Conservation (phyloP, 2,329 filamentous ascomycete species). For the Onygenales sp. region DNA sequence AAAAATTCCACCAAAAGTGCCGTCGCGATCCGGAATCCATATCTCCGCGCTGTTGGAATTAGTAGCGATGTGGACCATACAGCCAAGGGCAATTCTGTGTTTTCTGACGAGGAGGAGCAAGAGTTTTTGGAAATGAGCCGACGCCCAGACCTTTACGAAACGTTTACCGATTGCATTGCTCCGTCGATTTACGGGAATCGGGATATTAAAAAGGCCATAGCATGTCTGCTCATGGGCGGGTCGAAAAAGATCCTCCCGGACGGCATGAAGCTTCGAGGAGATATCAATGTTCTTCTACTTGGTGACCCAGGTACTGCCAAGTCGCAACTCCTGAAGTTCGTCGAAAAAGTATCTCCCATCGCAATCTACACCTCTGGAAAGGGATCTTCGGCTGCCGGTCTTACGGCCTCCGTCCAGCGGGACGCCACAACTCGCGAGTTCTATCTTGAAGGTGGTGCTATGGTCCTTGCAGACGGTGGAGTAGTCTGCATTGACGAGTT, state of each 20-base stretch:
- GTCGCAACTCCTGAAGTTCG: slow-evolving; percentile 93
- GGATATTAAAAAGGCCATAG: slow-evolving; percentile 95
- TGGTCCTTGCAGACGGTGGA: slow-evolving; percentile 94
- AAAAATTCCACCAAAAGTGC: slow-evolving; percentile 69
- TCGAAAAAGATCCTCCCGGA: slow-evolving; percentile 97
- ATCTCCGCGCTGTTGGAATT: slow-evolving; percentile 85
- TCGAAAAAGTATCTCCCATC: slow-evolving; percentile 90
- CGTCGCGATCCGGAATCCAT: slow-evolving; percentile 91
- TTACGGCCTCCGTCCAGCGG: slow-evolving; percentile 92
- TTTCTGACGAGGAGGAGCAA: slow-evolving; percentile 93
- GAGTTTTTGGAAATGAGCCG: slow-evolving; percentile 89
- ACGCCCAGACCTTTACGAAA: slow-evolving; percentile 80
- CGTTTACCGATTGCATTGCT: slow-evolving; percentile 86
- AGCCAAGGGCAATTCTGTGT: slow-evolving; percentile 71
- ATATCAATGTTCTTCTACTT: slow-evolving; percentile 93
- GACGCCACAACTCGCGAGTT: slow-evolving; percentile 90
- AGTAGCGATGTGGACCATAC: slow-evolving; percentile 84
- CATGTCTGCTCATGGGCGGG: slow-evolving; percentile 85
- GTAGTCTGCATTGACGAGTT: slow-evolving; percentile 99
- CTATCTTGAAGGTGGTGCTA: slow-evolving; percentile 94
- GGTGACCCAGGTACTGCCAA: slow-evolving; percentile 98
- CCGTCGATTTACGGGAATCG: slow-evolving; percentile 94
- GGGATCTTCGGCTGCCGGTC: slow-evolving; percentile 91
- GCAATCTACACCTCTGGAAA: slow-evolving; percentile 99
- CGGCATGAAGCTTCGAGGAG: slow-evolving; percentile 93